Evolutionary conservation across 2,329 filamentous ascomycete genomes (phyloP), one percentile per base, ranked within the genome.

Genomic region (Epichloe hybrida): DNA sequence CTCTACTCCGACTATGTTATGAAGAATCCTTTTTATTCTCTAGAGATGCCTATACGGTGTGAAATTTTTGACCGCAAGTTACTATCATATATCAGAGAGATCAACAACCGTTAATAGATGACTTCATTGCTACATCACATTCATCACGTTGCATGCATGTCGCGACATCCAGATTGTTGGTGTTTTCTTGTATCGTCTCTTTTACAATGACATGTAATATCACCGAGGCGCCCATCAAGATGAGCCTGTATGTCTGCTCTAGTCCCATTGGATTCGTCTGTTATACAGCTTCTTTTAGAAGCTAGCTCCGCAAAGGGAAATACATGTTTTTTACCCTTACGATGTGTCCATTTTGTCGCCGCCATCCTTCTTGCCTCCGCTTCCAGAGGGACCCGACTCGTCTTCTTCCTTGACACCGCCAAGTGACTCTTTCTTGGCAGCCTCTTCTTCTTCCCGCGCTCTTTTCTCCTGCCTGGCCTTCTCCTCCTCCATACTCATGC

Each of bases 11-110:
- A 98, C 68, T 97, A 88, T 66, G 93, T 98, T 59, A 97, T 96
- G 88, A 98, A 97, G 76, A 98, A 98, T 67, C 93, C 93, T 1
- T 98, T 98, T 64, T 97, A 97, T 70, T 90, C 93, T 63, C 75
- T 95, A 52, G 93, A 98, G 72, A 98, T 97, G 90, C 93, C 93
- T 6, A 81, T 98, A 50, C 77, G 93, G 54, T 95, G 93, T 69
- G 93, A 97, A 64, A 86, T 88, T 59, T 98, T 96, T 71, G 93
- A 98, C 66, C 77, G 90, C 59, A 88, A 88, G 67, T 67, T 96
- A 56, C 77, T 79, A 57, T 86, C 83, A 38, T 95, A 90, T 69
- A 80, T 95, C 61, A 81, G 88, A 63, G 79, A 81, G 63, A 76
- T 83, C 59, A 84, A 84, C 62, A 81, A 73, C 61, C 77, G 75